A percentile compares a stretch with the other conserved stretches of the same genome.
phyloP scores from a whole-genome alignment of 2,329 filamentous ascomycete genomes.

The Beauveria asiatica region DNA sequence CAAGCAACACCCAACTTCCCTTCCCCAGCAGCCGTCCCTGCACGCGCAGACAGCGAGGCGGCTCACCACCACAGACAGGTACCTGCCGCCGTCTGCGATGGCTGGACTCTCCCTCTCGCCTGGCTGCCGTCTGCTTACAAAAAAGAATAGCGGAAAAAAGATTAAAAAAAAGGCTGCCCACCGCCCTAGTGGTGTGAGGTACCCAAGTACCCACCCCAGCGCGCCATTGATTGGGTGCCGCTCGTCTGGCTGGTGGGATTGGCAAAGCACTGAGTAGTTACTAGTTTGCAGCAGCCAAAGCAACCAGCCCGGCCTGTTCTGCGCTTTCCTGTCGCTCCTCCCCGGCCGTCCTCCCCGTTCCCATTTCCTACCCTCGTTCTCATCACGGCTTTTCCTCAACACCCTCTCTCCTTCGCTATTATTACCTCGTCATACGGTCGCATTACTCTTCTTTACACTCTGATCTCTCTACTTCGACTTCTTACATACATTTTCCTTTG shows the following conservation, averaged over 20 bases:
- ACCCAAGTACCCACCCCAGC: conserved; percentile 6
- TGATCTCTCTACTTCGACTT: neutral
- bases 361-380: conserved; percentile 11
- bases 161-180: neutral
- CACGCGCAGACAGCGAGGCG: neutral
- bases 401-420: conserved; percentile 6
- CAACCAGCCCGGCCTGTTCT: conserved; percentile 1
- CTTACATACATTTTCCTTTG: neutral
- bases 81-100: neutral
- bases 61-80: neutral
- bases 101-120: neutral
- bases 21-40: neutral
- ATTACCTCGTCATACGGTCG: conserved; percentile 2
- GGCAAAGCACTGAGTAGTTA: conserved; percentile 1
- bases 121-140: neutral
- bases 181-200: conserved; percentile 1
- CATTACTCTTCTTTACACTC: neutral
- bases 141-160: neutral
- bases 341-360: conserved; percentile 12
- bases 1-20: neutral
- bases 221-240: conserved; percentile 4
- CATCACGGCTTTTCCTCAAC: conserved; percentile 8
- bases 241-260: conserved; percentile 7
- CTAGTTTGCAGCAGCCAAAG: neutral
- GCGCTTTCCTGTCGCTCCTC: conserved; percentile 11